Evolutionary conservation across 805 yeast genomes (phyloP).

Genomic region (Nakazawaea peltata): DNA sequence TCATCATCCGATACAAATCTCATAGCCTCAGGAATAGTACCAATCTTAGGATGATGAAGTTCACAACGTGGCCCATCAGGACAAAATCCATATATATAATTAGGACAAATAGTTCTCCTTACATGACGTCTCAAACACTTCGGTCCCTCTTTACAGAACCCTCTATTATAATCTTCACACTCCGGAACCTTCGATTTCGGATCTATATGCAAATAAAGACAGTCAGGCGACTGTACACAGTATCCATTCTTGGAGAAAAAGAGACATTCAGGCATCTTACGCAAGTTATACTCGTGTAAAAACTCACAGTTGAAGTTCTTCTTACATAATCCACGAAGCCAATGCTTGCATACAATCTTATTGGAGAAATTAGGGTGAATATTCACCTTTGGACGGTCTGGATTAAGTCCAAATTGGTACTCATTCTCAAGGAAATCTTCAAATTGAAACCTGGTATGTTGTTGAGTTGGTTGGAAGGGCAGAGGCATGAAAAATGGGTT

Average conservation of each 20-base stretch:
- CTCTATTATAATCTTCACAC: slow-evolving; percentile 75
- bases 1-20: slow-evolving; percentile 36
- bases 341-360: slow-evolving; percentile 93
- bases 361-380: slow-evolving; percentile 55
- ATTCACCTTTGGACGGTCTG: slow-evolving; percentile 87
- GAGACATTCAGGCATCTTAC: slow-evolving; percentile 96
- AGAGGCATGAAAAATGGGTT: slow-evolving; percentile 2
- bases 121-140: slow-evolving; percentile 76
- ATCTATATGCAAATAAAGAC: slow-evolving; percentile 86
- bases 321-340: slow-evolving; percentile 96
- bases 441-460: slow-evolving; percentile 37
- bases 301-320: slow-evolving; percentile 96
- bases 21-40: slow-evolving; percentile 36
- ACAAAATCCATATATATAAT: slow-evolving; percentile 85
- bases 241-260: slow-evolving; percentile 76
- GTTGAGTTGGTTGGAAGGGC: slow-evolving; percentile 4
- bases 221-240: slow-evolving; percentile 91
- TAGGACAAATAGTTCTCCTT: slow-evolving; percentile 66
- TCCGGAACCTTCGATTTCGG: slow-evolving; percentile 85
- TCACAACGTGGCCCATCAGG: slow-evolving; percentile 80
- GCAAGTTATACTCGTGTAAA: slow-evolving; percentile 85
- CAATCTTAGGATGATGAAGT: slow-evolving; percentile 77
- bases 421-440: slow-evolving; percentile 80
- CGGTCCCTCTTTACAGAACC: slow-evolving; percentile 92
- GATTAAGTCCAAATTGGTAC: slow-evolving; percentile 75